These are phyloP conservation scores for Dioscorea cayenensis DNA, from an alignment of 116 monocot genomes.

Conservation along the genomic window DNA sequence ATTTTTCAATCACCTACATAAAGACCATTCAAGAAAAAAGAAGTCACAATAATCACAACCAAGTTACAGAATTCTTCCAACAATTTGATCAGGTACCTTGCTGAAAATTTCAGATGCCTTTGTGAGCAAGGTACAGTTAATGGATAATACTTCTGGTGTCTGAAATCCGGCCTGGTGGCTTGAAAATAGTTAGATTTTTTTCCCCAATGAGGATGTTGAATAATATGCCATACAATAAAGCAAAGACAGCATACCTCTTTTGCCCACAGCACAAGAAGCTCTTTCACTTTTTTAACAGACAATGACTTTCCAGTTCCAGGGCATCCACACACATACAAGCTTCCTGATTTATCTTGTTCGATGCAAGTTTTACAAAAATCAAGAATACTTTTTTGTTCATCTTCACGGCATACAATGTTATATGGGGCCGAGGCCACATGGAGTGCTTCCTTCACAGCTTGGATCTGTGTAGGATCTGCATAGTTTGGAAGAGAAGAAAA, in stretches of 20 bases:
- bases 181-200: too few species aligned
- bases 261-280: slow-evolving; percentile 49
- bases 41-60: not conserved
- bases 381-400: slow-evolving; percentile 59
- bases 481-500: not conserved
- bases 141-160: slow-evolving; percentile 42
- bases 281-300: slow-evolving; percentile 51
- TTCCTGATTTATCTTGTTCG: slow-evolving; percentile 49
- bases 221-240: too few species aligned
- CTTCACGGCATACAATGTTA: slow-evolving; percentile 68
- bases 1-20: slow-evolving; percentile 62
- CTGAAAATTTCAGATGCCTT: slow-evolving; percentile 71
- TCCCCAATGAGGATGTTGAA: too few species aligned
- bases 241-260: slow-evolving; percentile 35
- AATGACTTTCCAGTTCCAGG: slow-evolving; percentile 94
- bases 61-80: slow-evolving; percentile 2
- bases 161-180: slow-evolving; percentile 45
- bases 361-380: slow-evolving; percentile 75
- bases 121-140: slow-evolving; percentile 74
- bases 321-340: slow-evolving; percentile 78
- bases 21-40: slow-evolving; percentile 1
- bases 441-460: slow-evolving; percentile 67
- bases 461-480: slow-evolving; percentile 67
- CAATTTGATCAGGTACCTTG: slow-evolving; percentile 44
- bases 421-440: slow-evolving; percentile 54